Evolutionary conservation across 495 filamentous ascomycete genomes (phyloP).

Genomic region (Aspergillus sparsus): DNA sequence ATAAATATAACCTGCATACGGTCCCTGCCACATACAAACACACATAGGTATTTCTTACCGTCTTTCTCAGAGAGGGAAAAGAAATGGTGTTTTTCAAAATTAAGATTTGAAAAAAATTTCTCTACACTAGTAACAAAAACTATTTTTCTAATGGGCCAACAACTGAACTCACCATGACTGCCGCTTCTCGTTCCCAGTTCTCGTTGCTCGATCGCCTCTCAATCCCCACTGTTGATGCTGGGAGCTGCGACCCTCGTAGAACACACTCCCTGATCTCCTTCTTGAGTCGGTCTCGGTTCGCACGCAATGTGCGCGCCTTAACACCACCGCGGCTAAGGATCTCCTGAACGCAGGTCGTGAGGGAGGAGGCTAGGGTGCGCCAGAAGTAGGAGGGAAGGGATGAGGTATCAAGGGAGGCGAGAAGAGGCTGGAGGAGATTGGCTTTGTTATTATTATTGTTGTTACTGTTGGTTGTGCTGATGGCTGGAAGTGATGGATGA

Average conservation of each 20-base stretch:
- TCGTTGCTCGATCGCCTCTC: constrained; percentile 45
- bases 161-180: constrained; percentile 88
- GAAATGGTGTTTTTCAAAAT: no score
- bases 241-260: constrained; percentile 65
- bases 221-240: constrained; percentile 47
- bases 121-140: background rate
- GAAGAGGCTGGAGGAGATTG: constrained; percentile 72
- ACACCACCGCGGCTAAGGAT: constrained; percentile 79
- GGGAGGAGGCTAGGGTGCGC: constrained; percentile 76
- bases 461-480: constrained; percentile 17
- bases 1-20: no score
- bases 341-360: constrained; percentile 78
- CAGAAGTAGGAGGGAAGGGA: constrained; percentile 90
- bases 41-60: no score
- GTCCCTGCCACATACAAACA: no score
- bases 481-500: constrained; percentile 59
- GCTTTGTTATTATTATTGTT: constrained; percentile 13
- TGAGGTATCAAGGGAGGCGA: constrained; percentile 79
- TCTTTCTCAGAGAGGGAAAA: no score
- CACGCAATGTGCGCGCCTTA: constrained; percentile 74
- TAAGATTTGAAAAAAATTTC: constrained; percentile 6
- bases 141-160: constrained; percentile 53
- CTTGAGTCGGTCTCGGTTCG: constrained; percentile 71
- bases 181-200: constrained; percentile 87
- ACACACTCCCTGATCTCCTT: constrained; percentile 84